Conservation (phyloP, 768 basidiomycete genomes). For the Lentinula sp. region DNA sequence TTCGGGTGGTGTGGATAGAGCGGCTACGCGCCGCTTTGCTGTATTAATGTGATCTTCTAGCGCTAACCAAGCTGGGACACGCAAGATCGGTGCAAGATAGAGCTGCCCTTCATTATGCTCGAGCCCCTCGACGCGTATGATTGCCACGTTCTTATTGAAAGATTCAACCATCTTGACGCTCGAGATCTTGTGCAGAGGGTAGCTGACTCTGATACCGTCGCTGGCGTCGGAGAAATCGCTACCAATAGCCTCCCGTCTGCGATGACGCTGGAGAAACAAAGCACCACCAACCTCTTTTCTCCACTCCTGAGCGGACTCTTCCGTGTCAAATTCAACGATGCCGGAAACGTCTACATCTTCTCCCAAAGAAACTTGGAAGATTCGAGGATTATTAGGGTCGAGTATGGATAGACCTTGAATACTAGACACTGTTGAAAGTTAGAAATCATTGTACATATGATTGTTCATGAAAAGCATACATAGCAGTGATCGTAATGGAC, state of each 20-base stretch:
- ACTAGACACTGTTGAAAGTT: constrained; percentile 36
- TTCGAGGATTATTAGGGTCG: constrained; percentile 38
- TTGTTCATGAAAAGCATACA: constrained; percentile 27
- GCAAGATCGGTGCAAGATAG: constrained; percentile 25
- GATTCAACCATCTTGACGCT: constrained; percentile 16
- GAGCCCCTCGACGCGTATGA: constrained; percentile 14
- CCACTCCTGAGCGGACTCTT: constrained; percentile 48
- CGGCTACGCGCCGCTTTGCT: constrained; percentile 19
- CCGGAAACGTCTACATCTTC: constrained; percentile 17
- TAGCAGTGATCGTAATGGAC: constrained; percentile 47
- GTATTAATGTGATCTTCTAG: constrained; percentile 20
- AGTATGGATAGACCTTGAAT: constrained; percentile 37
- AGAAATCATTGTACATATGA: neutral
- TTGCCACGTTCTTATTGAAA: constrained; percentile 20
- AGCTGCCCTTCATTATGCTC: constrained; percentile 17
- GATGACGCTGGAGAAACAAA: constrained; percentile 39
- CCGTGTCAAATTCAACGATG: constrained; percentile 49
- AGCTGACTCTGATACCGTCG: constrained; percentile 37
- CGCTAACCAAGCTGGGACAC: constrained; percentile 18
- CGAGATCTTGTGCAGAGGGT: constrained; percentile 35
- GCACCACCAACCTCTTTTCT: constrained; percentile 42
- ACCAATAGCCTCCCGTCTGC: constrained; percentile 27
- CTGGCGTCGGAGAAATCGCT: constrained; percentile 21
- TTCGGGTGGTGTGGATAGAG: neutral
- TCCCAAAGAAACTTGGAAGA: constrained; percentile 31